Evolutionary conservation across 108 stramenopile species (phyloP), one percentile per base, ranked within the genome.

Genomic region (Fragilaria crotonensis): DNA sequence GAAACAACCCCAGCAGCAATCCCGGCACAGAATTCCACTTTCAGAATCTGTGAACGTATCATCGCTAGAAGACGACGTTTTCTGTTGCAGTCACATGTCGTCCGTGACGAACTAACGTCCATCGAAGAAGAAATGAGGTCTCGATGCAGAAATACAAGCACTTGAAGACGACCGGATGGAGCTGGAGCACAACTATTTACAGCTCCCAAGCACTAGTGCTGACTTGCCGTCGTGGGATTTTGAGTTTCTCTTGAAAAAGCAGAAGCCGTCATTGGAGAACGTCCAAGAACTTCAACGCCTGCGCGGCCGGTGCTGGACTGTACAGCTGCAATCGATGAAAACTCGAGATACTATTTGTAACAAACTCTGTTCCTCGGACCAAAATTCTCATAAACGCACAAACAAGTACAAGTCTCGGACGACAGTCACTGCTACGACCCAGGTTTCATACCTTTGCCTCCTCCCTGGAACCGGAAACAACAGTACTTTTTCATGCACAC

Each of bases 111-210:
- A 68, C 19, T 45, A 14, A 51, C 54, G 0, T 67, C 72, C 20
- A 66, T 75, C 23, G 36, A 64, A 33, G 65, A 72, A 25, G 82
- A 84, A 50, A 47, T 77, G 21, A 30, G 31, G 55, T 4, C 18
- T 79, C 53, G 57, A 59, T 25, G 31, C 52, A 27, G 82, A 84
- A 64, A 64, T 84, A 33, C 57, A 64, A 32, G 59, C 72, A 5
- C 31, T 84, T 32, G 63, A 69, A 57, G 53, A 60, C 17, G 82
- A 84, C 48, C 56, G 60, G 33, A 29, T 14, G 21, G 61, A 58
- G 22, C 29, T 73, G n/a, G 63, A 71, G 36, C 11, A 31, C 7
- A 50, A 67, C 28, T 52, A 45, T 36, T 17, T 41, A 26, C 27
- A 48, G 9, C 31, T 67, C 48, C 29, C 60, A 18, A 22, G 26